Base-by-base conservation (phyloP, 148 eudicot species). In the Camellia granthamiana region DNA sequence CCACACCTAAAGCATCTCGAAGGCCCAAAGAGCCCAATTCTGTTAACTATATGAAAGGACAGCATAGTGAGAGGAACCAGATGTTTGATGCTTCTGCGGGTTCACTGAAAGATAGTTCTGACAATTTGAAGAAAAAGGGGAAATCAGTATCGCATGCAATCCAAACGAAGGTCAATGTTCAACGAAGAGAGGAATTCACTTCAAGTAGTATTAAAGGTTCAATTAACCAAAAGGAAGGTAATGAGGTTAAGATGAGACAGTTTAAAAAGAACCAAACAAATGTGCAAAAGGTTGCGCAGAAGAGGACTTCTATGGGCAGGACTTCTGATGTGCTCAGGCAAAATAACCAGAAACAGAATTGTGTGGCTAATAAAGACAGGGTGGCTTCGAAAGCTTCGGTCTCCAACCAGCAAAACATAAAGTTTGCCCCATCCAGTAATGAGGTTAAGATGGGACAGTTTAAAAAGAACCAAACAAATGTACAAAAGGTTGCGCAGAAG, bases 111-210 rank as follows among this genome's bases (percentile, higher is more conserved):
- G 83, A 78, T 51, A 72, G 75, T 79, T 87, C 89, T 30, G 77
- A 80, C 77, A 87, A 85, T 84, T 85, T 61, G 21, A 89, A 88
- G 85, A 83, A 70, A 43, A 93, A 88, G 85, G 98, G 89, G 65
- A 92, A 91, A 79, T 80, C 88, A 52, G 82, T 75, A 49, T 74
- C 92, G 42, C 76, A 79, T 59, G 82, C 86, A 75, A 81, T 76
- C 80, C 92, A 84, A 69, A 85, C 84, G 19, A 92, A 89, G 85
- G 80, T 78, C 70, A 92, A 82, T 80, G 23, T 63, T 51, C 92
- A 84, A 74, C 88, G 79, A 87, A 91, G 77, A 79, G 92, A 84
- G 44, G 86, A 83, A 77, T 75, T 81, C 23, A 66, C 69, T 84
- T 79, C 85, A 69, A 44, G 83, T 79, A 76, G 84, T 47, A 84